Percentiles rank a stretch among this genome's conserved stretches.
These are phyloP conservation scores for Peniophora sp. DNA, from an alignment of 1,284 basidiomycete genomes.

Conservation along the genomic window DNA sequence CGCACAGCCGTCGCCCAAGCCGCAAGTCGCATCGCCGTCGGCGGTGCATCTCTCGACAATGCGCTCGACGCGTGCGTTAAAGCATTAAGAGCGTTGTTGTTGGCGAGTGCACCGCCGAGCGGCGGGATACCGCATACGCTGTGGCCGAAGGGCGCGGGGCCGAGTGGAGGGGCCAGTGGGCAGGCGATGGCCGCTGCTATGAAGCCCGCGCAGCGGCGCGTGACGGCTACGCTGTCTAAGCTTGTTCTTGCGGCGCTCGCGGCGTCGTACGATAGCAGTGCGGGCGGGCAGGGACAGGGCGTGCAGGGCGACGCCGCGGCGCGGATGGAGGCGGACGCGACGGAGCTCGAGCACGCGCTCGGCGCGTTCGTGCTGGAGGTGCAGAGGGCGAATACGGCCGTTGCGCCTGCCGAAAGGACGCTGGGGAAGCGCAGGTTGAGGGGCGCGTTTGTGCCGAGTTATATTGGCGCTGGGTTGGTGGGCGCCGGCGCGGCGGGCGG, in stretches of 20 bases:
- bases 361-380: conserved; percentile 65
- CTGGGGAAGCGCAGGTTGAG: conserved; percentile 44
- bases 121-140: conserved; percentile 50
- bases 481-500: conserved; percentile 59
- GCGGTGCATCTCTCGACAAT: conserved; percentile 45
- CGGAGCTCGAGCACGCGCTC: conserved; percentile 69
- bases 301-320: conserved; percentile 45
- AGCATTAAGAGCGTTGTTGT: conserved; percentile 62
- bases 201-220: conserved; percentile 66
- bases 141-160: conserved; percentile 40
- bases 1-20: conserved; percentile 53
- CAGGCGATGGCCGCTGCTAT: conserved; percentile 43
- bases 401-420: conserved; percentile 19
- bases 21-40: conserved; percentile 42
- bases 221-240: conserved; percentile 68
- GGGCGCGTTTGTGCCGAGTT: conserved; percentile 51
- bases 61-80: conserved; percentile 45
- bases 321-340: conserved; percentile 67
- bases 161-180: conserved; percentile 30
- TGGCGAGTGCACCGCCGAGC: conserved; percentile 52
- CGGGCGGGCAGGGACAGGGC: too few relatives aligned
- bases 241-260: conserved; percentile 68
- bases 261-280: conserved; percentile 67
- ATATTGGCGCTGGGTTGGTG: conserved; percentile 60
- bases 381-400: conserved; percentile 42